Conservation (phyloP, 2,329 filamentous ascomycete species). For the Hymenoscyphus linearis region DNA sequence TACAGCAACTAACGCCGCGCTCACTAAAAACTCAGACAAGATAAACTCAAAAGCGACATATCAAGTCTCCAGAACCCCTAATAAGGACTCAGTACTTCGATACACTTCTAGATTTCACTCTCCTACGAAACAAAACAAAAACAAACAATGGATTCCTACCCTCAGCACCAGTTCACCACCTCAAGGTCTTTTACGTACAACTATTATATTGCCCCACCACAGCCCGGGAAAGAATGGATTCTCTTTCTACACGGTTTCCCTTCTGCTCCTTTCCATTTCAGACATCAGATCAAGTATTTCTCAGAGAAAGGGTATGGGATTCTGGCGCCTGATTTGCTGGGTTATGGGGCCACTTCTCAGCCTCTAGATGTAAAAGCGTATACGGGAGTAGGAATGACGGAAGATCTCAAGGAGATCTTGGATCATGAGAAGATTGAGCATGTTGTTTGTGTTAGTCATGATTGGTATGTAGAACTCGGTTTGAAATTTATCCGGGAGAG, state of each 20-base stretch:
- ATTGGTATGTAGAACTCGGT: constrained; percentile 15
- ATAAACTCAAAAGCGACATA: not conserved
- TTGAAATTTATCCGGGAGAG: no score
- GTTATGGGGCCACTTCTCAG: constrained; percentile 34
- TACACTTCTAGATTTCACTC: no score
- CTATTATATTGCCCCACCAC: constrained; percentile 20
- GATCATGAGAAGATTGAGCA: constrained; percentile 20
- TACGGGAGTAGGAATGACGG: constrained; percentile 29
- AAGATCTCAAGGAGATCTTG: constrained; percentile 34
- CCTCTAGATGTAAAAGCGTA: constrained; percentile 29
- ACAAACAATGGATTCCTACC: not conserved
- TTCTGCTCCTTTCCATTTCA: constrained; percentile 40
- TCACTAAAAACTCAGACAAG: not conserved
- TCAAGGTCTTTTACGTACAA: constrained; percentile 17
- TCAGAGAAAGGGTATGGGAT: constrained; percentile 36
- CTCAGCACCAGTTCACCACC: not conserved
- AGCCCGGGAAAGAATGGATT: constrained; percentile 23
- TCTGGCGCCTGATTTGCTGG: constrained; percentile 38
- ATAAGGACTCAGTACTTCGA: no score
- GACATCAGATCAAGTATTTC: constrained; percentile 20
- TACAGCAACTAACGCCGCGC: not conserved
- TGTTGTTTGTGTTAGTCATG: constrained; percentile 21
- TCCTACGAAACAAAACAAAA: not conserved
- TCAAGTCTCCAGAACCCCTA: not conserved
- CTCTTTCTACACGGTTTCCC: constrained; percentile 46